Evolutionary conservation across 176 grass and related monocot genomes (phyloP), one percentile per base, ranked within the genome.

Genomic region (Bromus sterilis): DNA sequence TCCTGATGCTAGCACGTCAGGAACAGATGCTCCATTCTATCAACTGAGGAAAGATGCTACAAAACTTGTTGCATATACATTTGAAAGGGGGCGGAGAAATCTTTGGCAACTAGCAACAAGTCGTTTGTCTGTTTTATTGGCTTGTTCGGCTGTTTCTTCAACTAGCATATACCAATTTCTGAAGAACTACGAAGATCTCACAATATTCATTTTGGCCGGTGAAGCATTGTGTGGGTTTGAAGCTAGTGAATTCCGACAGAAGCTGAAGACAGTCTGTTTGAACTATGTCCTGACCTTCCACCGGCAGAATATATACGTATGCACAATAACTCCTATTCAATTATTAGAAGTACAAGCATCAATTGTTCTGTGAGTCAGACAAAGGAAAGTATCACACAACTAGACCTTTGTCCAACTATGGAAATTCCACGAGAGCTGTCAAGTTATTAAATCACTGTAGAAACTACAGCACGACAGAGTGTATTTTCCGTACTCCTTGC

Each of bases 271-370:
- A 76, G 80, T 94, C 65, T 99, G 96, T 77, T 88, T 95, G 79
- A 99, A 85, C 85, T 95, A 99, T 56, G 3, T 93, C 24, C 76
- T 86, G 80, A 78, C 80, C 53, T 99, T 99, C 76, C 96, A 99
- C 87, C 86, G 90, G 48, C 96, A 99, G 91, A 99, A 99, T 88
- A 86, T 99, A 87, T 95, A 95, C 75, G 96, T 99, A 99, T 73
- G 92, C 74, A 42, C 65, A 64, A 48, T 64, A 80, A 79, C 70
- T 76, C 41, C 57, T 56, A 32, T 77, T 89, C 6, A 2, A 46
- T 74, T 79, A 13, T 35, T 82, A 81, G 51, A 48, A 56, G 13
- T 66, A 78, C 40, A 48, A 71, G 44, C 43, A 77, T 56, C 31
- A 79, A 23, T 44, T 56, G 59, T 43, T 78, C 16, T 3, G 37